A percentile compares a stretch with the other conserved stretches of the same genome.
Conservation (phyloP, 371 early-diverging fungal species). For the Apophysomyces variabilis region DNA sequence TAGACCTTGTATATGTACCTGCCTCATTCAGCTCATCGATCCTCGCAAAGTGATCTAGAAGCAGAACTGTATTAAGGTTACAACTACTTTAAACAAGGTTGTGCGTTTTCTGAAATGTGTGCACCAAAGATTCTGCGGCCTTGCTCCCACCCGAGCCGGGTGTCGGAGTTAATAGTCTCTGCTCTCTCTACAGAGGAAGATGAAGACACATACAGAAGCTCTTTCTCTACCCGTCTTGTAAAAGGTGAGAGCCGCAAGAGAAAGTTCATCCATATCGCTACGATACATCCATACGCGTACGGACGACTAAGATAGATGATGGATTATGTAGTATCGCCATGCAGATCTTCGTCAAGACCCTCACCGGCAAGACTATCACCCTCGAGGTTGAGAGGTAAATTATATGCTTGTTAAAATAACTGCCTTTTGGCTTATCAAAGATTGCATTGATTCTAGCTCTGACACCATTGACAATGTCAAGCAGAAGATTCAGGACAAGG, state of each 20-base stretch:
- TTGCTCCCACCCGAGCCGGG: neutral
- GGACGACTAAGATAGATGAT: neutral
- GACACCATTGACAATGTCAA: conserved; percentile 79
- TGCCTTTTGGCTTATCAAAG: too few relatives aligned
- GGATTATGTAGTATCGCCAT: conserved; percentile 26
- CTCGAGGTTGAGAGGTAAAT: conserved; percentile 91
- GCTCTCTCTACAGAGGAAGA: neutral
- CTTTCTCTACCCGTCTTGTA: conserved; percentile 11
- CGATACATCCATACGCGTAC: conserved; percentile 9
- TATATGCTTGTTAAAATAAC: neutral
- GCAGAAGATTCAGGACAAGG: conserved; percentile 98
- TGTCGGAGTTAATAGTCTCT: neutral
- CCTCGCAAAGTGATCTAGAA: too few relatives aligned
- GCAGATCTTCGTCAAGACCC: conserved; percentile 91
- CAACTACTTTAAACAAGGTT: too few relatives aligned
- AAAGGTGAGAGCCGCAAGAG: conserved; percentile 3
- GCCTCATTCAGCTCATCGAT: too few relatives aligned
- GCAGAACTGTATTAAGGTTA: too few relatives aligned
- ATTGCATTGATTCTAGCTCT: conserved; percentile 39
- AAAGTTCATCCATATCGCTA: neutral
- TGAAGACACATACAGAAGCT: neutral
- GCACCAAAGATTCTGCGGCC: too few relatives aligned
- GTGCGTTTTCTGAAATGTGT: neutral
- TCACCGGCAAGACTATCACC: conserved; percentile 92
- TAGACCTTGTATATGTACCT: too few relatives aligned